Percentiles rank a stretch among this genome's conserved stretches.
Evolutionary conservation across 1,284 basidiomycete genomes (phyloP).

Genomic region (Violaceomyces palustris): DNA sequence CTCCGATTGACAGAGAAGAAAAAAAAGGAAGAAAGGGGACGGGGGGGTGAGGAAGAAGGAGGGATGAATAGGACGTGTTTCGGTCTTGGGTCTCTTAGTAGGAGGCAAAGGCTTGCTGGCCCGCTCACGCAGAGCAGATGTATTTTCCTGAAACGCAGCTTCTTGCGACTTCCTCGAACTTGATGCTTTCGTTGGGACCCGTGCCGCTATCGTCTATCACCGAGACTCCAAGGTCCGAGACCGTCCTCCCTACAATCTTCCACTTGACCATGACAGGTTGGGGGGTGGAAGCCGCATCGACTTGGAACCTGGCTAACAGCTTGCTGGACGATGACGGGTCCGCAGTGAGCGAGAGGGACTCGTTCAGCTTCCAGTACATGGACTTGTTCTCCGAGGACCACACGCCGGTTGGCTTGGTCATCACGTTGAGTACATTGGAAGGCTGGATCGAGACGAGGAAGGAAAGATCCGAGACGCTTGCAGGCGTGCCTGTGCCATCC

Average conservation of each 20-base stretch:
- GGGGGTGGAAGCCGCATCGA: constrained; percentile 47
- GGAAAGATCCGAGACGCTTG: constrained; percentile 43
- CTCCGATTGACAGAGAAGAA: no score
- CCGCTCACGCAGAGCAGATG: no score
- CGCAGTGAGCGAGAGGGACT: constrained; percentile 18
- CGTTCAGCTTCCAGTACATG: constrained; percentile 54
- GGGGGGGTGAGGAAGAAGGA: no score
- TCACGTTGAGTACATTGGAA: constrained; percentile 55
- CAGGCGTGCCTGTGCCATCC: not conserved
- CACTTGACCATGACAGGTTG: constrained; percentile 55
- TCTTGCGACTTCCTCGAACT: no score
- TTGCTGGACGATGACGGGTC: constrained; percentile 46
- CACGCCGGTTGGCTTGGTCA: constrained; percentile 57
- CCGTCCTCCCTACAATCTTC: constrained; percentile 52
- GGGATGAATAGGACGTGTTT: no score
- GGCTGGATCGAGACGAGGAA: constrained; percentile 54
- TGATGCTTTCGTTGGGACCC: no score
- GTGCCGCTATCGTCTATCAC: constrained; percentile 20
- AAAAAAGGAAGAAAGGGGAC: no score
- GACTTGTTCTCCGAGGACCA: constrained; percentile 53
- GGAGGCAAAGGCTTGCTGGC: no score
- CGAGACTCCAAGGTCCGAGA: constrained; percentile 54
- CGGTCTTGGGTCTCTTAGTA: no score
- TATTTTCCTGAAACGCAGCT: no score
- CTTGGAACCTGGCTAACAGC: constrained; percentile 57